Percentiles rank a stretch among this genome's conserved stretches.
Evolutionary conservation across 1,139 yeast species (phyloP).

Genomic region (Ogataea hybrid): DNA sequence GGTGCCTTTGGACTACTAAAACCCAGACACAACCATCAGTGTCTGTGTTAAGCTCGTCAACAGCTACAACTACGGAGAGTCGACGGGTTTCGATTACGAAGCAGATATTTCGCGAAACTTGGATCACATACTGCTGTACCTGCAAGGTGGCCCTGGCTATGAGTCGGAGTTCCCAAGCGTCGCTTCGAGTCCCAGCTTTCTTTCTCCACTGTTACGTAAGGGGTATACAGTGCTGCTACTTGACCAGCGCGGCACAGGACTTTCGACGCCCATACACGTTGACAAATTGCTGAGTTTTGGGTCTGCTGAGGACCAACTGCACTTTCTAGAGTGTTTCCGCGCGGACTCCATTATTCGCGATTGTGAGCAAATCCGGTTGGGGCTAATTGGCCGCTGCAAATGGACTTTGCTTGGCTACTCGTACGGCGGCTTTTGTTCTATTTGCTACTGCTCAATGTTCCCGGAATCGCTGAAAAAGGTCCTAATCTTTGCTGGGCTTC

Average conservation of each 20-base stretch:
- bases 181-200: slow-evolving; percentile 32
- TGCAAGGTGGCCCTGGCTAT: slow-evolving; percentile 64
- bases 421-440: slow-evolving; percentile 54
- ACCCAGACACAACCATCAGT: slow-evolving; percentile 14
- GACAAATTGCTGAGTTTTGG: slow-evolving; percentile 29
- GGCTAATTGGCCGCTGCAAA: slow-evolving; percentile 34
- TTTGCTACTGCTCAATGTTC: slow-evolving; percentile 48
- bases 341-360: slow-evolving; percentile 54
- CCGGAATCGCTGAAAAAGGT: slow-evolving; percentile 41
- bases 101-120: slow-evolving; percentile 13
- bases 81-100: slow-evolving; percentile 5
- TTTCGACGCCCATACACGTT: slow-evolving; percentile 45
- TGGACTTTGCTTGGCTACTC: slow-evolving; percentile 59
- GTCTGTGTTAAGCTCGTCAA: slow-evolving; percentile 29
- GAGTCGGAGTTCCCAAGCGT: slow-evolving; percentile 42
- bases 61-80: slow-evolving; percentile 10
- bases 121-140: slow-evolving; percentile 39
- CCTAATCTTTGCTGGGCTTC: slow-evolving; percentile 55
- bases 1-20: slow-evolving; percentile 26
- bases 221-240: slow-evolving; percentile 48
- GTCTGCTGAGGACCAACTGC: slow-evolving; percentile 34
- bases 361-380: slow-evolving; percentile 43
- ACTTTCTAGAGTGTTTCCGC: slow-evolving; percentile 44
- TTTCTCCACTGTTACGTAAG: slow-evolving; percentile 39
- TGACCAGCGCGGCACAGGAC: slow-evolving; percentile 62